These are phyloP conservation scores for Entomophthora muscae DNA, from an alignment of 371 early-diverging fungal genomes.

Conservation along the genomic window DNA sequence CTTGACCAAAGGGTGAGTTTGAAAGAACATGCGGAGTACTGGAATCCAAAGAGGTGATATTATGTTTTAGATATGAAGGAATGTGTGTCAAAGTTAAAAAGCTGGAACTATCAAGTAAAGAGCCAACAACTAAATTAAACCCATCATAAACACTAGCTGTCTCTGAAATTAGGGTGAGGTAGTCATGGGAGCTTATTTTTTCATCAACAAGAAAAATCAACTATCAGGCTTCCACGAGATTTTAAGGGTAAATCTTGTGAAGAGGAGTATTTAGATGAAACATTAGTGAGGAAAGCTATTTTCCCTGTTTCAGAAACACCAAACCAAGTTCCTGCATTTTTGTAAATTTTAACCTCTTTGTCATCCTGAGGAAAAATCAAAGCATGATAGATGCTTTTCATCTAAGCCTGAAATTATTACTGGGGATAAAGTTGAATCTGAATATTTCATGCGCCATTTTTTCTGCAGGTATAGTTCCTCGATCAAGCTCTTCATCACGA, in stretches of 20 bases:
- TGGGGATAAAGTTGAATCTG: not conserved
- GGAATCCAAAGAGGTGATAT: not conserved
- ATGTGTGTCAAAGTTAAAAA: not conserved
- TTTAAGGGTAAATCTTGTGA: not conserved
- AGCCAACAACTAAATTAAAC: not conserved
- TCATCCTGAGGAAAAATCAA: not conserved
- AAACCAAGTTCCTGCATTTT: slow-evolving; percentile 1
- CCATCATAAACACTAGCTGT: not conserved
- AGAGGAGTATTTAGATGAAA: not conserved
- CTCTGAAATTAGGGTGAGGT: not conserved
- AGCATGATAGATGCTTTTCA: not conserved
- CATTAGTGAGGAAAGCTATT: slow-evolving; percentile 1
- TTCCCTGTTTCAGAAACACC: not conserved
- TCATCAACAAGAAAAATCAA: not conserved
- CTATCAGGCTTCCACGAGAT: not conserved
- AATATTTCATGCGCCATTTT: not conserved
- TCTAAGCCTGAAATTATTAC: not conserved
- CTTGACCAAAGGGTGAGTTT: not conserved
- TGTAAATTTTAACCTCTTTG: not conserved
- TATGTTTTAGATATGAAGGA: not conserved
- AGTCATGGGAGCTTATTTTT: not conserved
- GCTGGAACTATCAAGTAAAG: not conserved
- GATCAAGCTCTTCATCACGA: not conserved
- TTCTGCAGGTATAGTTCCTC: not conserved
- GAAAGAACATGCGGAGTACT: not conserved